Evolutionary conservation across 202 grass and related monocot species (phyloP).

Genomic region (Zoysia matrella): DNA sequence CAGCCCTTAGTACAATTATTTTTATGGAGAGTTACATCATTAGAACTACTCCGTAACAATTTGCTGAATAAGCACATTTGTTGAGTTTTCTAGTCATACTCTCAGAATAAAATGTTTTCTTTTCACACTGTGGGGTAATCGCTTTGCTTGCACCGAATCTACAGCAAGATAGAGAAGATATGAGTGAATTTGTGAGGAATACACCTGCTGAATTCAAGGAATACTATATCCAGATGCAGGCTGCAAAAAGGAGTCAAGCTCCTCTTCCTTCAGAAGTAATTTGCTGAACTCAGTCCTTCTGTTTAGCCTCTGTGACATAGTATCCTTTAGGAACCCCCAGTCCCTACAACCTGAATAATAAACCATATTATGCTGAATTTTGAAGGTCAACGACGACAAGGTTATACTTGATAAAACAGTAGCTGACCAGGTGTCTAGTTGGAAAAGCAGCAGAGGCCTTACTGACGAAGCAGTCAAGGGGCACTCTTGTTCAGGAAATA

Average conservation of each 20-base stretch:
- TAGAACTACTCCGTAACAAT: not conserved
- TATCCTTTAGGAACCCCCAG: not conserved
- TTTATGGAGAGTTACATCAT: not conserved
- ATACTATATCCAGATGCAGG: conserved; percentile 99
- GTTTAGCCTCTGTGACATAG: conserved; percentile 22
- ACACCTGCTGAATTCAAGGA: conserved; percentile 86
- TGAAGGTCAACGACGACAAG: conserved; percentile 90
- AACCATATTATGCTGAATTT: conserved; percentile 30
- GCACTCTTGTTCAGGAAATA: conserved; percentile 89
- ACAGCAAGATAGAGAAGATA: conserved; percentile 84
- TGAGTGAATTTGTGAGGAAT: conserved; percentile 87
- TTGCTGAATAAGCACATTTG: not conserved
- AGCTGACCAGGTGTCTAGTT: conserved; percentile 90
- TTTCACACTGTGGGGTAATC: not conserved
- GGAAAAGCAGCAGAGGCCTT: conserved; percentile 92
- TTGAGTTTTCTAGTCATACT: not conserved
- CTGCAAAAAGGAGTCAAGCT: conserved; percentile 89
- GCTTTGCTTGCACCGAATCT: not conserved
- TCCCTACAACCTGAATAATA: not conserved
- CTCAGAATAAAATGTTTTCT: conserved; percentile 11
- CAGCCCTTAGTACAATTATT: not conserved
- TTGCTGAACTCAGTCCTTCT: conserved; percentile 20
- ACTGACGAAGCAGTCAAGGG: conserved; percentile 71
- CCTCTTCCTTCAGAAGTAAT: conserved; percentile 81
- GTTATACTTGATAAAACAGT: conserved; percentile 85